A percentile compares a stretch with the other conserved stretches of the same genome.
Evolutionary conservation across 2,329 filamentous ascomycete species (phyloP).

Genomic region (Colletotrichum tanaceti): DNA sequence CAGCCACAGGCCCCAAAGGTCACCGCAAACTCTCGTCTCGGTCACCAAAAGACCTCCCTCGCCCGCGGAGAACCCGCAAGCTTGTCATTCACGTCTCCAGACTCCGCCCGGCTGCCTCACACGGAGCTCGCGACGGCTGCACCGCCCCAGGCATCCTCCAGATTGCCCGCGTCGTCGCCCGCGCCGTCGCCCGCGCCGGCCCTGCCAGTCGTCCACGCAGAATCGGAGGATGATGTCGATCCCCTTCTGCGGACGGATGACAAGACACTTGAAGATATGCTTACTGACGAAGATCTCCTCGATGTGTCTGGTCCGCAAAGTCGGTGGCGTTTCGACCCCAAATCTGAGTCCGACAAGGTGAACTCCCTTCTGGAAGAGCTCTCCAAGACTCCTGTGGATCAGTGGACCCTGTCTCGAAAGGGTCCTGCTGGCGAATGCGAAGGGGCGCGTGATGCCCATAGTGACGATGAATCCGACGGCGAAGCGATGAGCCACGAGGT

Average conservation of each 20-base stretch:
- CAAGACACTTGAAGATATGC: constrained; percentile 63
- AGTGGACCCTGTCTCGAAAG: background rate
- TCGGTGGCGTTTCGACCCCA: constrained; percentile 43
- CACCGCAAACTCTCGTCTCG: background rate
- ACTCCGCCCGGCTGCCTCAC: background rate
- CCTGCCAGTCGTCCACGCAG: background rate
- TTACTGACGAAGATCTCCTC: constrained; percentile 56
- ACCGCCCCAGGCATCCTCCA: constrained; percentile 20
- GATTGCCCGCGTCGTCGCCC: constrained; percentile 19
- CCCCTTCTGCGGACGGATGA: constrained; percentile 61
- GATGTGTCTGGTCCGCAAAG: constrained; percentile 47
- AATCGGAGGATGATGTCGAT: constrained; percentile 48
- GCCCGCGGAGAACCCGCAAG: constrained; percentile 10
- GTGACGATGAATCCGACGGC: constrained; percentile 61
- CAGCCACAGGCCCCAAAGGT: constrained; percentile 11
- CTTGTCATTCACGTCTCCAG: constrained; percentile 3
- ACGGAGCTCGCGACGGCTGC: background rate
- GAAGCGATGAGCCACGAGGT: constrained; percentile 60
- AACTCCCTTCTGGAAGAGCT: constrained; percentile 53
- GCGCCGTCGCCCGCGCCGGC: background rate
- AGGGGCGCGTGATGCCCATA: constrained; percentile 38
- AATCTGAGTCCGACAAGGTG: constrained; percentile 48
- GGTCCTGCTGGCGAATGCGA: background rate
- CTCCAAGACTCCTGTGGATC: constrained; percentile 40
- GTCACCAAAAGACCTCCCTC: constrained; percentile 17